Percentiles rank a stretch among this genome's conserved stretches.
These are phyloP conservation scores for Acrasis kona DNA, from an alignment of 78 protist species.

Conservation along the genomic window DNA sequence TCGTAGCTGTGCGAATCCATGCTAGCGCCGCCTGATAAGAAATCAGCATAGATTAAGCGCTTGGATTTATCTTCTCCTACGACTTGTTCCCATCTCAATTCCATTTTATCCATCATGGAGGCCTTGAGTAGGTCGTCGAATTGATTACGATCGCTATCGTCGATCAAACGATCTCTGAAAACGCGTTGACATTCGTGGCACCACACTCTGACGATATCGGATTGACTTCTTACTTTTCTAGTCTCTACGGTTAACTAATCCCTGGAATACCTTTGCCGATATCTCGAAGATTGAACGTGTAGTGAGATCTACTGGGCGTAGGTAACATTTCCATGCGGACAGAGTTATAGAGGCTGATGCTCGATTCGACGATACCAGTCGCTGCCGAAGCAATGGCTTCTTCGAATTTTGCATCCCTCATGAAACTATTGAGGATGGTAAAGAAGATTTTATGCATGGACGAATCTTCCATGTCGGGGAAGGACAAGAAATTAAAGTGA, in stretches of 20 bases:
- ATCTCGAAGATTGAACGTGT: conserved; percentile 92
- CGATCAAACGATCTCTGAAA: conserved; percentile 76
- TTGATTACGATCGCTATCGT: conserved; percentile 57
- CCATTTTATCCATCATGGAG: no score
- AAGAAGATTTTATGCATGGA: conserved; percentile 37
- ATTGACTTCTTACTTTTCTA: neutral
- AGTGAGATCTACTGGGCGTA: conserved; percentile 81
- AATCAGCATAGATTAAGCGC: neutral
- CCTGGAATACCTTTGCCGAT: conserved; percentile 69
- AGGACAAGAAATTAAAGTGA: conserved; percentile 67
- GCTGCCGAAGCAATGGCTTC: neutral
- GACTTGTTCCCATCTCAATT: neutral
- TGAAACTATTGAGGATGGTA: conserved; percentile 33
- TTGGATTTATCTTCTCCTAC: neutral
- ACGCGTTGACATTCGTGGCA: conserved; percentile 79
- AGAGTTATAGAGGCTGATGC: conserved; percentile 30
- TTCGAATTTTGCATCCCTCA: neutral
- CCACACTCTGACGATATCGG: conserved; percentile 57
- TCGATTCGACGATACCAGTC: conserved; percentile 17
- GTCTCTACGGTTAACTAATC: conserved; percentile 27
- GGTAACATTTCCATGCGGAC: conserved; percentile 50
- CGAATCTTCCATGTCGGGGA: conserved; percentile 46
- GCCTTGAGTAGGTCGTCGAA: conserved; percentile 10
- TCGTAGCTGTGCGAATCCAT: conserved; percentile 27
- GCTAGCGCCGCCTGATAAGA: conserved; percentile 51